These are phyloP conservation scores for Vigna trinervia DNA, from an alignment of 306 rosid genomes.

Conservation along the genomic window DNA sequence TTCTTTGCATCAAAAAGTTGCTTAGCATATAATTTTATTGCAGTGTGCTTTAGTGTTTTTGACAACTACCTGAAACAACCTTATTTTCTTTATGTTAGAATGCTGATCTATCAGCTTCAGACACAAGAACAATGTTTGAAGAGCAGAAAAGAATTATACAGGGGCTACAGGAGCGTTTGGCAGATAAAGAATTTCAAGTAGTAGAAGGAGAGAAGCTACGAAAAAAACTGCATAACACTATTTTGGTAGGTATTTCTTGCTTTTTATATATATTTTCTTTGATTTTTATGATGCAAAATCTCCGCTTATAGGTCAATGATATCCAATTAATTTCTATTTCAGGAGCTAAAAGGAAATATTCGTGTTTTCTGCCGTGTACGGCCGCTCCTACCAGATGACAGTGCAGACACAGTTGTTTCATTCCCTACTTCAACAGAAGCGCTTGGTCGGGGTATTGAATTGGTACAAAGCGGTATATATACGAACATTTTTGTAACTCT, in stretches of 20 bases:
- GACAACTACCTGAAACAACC: not conserved
- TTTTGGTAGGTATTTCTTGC: slow-evolving; percentile 80
- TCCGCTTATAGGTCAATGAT: slow-evolving; percentile 1
- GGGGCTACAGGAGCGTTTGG: slow-evolving; percentile 68
- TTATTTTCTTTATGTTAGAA: slow-evolving; percentile 50
- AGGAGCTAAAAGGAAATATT: slow-evolving; percentile 97
- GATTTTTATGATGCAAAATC: not conserved
- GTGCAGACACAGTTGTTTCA: slow-evolving; percentile 67
- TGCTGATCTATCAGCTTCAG: slow-evolving; percentile 68
- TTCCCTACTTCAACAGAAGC: slow-evolving; percentile 86
- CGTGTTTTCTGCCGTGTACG: slow-evolving; percentile 96
- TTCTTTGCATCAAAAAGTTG: slow-evolving; percentile 18
- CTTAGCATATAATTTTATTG: not conserved
- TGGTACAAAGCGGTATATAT: slow-evolving; percentile 73
- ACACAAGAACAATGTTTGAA: slow-evolving; percentile 64
- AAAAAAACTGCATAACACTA: slow-evolving; percentile 84
- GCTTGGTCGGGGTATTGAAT: slow-evolving; percentile 81
- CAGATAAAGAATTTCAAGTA: slow-evolving; percentile 71
- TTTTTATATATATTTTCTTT: not conserved
- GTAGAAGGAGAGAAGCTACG: slow-evolving; percentile 82
- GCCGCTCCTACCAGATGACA: slow-evolving; percentile 90
- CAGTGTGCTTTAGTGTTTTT: slow-evolving; percentile 1
- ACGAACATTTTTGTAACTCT: slow-evolving; percentile 1
- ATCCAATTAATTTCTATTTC: slow-evolving; percentile 30
- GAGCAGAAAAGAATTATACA: slow-evolving; percentile 59